Evolutionary conservation across 1,139 yeast genomes (phyloP), one percentile per base, ranked within the genome.

Genomic region (Zygoascus meyerae): DNA sequence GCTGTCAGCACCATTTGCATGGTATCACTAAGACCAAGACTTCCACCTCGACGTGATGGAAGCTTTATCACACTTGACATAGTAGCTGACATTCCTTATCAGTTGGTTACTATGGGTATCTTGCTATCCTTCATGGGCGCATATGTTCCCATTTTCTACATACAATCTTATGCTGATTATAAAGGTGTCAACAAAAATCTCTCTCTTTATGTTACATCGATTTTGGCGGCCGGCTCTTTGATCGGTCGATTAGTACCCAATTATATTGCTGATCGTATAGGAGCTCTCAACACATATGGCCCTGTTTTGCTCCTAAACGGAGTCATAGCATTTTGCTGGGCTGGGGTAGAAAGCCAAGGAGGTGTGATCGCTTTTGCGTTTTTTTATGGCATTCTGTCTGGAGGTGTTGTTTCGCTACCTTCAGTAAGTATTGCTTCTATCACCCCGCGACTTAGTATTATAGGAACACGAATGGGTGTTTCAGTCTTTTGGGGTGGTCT

Each of bases 401-500:
- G 77, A 5, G 66, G 74, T 1, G 62, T 71, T 6, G 65, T 74
- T 30, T 67, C 77, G 7, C 51, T 75, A 33, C 70, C 74, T 0
- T 74, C 77, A 1, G 66, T 71, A 0, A 61, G 68, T 34, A 54
- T 70, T 9, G 60, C 68, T 1, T 81, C 78, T 55, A 76, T 83
- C 31, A 77, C 83, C 4, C 74, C 76, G 18, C 74, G 72, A 48
- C 50, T 65, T 42, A 48, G 58, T 12, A 45, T 55, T 11, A 49
- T 63, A 1, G 68, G 69, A 1, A 59, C 77, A 48, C 73, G 85
- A 26, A 77, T 80, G 58, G 83, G 87, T 0, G 72, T 81, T 66
- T 75, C 77, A 54, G 78, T 79, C 55, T 68, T 78, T 30, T 75
- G 81, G 45, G 72, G 81, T 3, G 61, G 64, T 2, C 72, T 81